These are phyloP conservation scores for Entomortierella chlamydospora DNA, from an alignment of 192 early-diverging fungal genomes.

Conservation along the genomic window DNA sequence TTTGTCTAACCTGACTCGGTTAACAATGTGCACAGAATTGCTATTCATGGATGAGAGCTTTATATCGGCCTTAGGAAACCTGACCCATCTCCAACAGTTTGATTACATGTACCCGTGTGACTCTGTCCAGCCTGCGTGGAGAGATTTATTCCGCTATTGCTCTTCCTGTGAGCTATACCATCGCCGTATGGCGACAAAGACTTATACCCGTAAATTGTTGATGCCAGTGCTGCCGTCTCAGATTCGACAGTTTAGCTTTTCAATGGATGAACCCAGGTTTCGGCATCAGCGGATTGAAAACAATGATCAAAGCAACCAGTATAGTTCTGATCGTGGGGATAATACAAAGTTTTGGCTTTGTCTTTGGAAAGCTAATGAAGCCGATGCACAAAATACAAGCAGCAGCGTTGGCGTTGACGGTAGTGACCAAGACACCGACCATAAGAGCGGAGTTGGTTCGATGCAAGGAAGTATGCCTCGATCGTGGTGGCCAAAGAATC, in stretches of 20 bases:
- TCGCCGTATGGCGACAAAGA: conserved; percentile 23
- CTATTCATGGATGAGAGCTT: conserved; percentile 36
- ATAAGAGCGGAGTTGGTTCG: conserved; percentile 15
- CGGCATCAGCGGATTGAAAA: conserved; percentile 18
- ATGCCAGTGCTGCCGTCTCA: conserved; percentile 32
- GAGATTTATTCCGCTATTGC: conserved; percentile 38
- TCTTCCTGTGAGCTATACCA: conserved; percentile 40
- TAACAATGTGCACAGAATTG: conserved; percentile 22
- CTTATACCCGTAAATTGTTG: conserved; percentile 8
- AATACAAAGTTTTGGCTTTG: conserved; percentile 4
- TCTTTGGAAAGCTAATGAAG: conserved; percentile 11
- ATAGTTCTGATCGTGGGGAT: conserved; percentile 14
- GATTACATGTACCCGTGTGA: conserved; percentile 31
- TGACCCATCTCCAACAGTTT: conserved; percentile 7
- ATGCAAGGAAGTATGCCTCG: background rate
- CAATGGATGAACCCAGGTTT: conserved; percentile 26
- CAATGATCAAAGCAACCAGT: conserved; percentile 5
- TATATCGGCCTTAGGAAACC: background rate
- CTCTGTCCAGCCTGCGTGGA: conserved; percentile 25
- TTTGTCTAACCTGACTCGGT: conserved; percentile 12
- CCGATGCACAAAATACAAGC: background rate
- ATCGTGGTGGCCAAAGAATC: conserved; percentile 36
- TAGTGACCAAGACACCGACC: background rate
- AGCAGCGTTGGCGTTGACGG: no score
- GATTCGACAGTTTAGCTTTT: conserved; percentile 23